Base-by-base conservation (phyloP, 331 rosid genomes). In the Phaseolus coccineus region DNA sequence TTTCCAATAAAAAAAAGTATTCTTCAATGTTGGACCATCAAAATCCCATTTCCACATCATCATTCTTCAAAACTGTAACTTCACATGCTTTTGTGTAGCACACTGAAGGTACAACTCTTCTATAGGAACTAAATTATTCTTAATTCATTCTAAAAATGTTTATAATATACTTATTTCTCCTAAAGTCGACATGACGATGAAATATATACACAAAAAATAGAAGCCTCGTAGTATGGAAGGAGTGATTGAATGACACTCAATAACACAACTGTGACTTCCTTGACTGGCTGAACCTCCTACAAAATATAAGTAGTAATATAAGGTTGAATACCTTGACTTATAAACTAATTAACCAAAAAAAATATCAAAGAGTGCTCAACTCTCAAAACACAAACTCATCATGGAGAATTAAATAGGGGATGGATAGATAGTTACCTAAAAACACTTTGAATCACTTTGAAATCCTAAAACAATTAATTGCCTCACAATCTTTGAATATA, bases 241-340 rank as follows among this genome's bases (percentile, higher is more conserved):
- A 95, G 77, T 35, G 98, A 95, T 80, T 91, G 97, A 77, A 95
- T 81, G 78, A 91, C 97, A 73, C 87, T 95, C 87, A 95, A 85
- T 71, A 95, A 82, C 83, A 80, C 82, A 59, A 97, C 97, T 44
- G 97, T 88, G 76, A 95, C 96, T 89, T 95, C 98, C 88, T 89
- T 92, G 82, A 95, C 93, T 37, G 97, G 97, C 47, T 87, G 89
- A 80, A 91, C 91, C 87, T 92, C 97, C 98, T 92, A 72, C 72
- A 86, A 86, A 76, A 85, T 46, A 46, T 46, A 3, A 44, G 13
- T 35, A 84, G 40, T 46, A 14, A 77, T 44, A 59, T 33, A 51
- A 78, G 69, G 83, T 72, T 30, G 31, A 62, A 37, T 71, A 69
- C 30, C 47, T 52, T 28, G 16, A 64, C 4, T 53, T 80, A 15